Evolutionary conservation across 1,284 basidiomycete genomes (phyloP).

Genomic region (Kalmanozyma brasiliensis): DNA sequence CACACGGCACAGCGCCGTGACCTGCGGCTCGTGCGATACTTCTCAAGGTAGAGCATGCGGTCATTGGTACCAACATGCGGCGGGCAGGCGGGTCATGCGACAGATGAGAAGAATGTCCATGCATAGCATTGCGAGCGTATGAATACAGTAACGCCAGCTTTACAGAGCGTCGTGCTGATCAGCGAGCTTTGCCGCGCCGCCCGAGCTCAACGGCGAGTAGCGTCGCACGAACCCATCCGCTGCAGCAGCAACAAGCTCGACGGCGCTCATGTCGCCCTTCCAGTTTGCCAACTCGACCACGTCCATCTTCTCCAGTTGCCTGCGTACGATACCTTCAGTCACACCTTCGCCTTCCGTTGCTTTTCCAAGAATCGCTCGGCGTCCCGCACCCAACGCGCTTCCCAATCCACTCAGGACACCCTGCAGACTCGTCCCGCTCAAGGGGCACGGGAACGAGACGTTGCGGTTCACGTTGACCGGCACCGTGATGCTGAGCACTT

Average conservation of each 20-base stretch:
- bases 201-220: slow-evolving; percentile 9
- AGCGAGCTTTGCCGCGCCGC: not conserved
- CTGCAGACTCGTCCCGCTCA: slow-evolving; percentile 26
- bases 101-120: slow-evolving; percentile 28
- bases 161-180: slow-evolving; percentile 35
- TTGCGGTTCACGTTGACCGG: slow-evolving; percentile 43
- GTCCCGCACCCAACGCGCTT: slow-evolving; percentile 5
- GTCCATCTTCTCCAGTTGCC: slow-evolving; percentile 21
- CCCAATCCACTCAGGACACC: slow-evolving; percentile 19
- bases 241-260: slow-evolving; percentile 28
- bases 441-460: slow-evolving; percentile 50
- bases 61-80: no score
- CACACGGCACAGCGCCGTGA: no score
- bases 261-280: slow-evolving; percentile 21
- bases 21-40: no score
- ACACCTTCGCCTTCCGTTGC: slow-evolving; percentile 4
- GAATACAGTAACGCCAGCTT: not conserved
- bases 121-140: slow-evolving; percentile 22
- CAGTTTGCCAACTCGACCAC: slow-evolving; percentile 14
- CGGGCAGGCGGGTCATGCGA: no score
- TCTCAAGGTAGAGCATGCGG: no score
- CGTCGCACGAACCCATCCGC: slow-evolving; percentile 28
- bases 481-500: slow-evolving; percentile 50
- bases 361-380: slow-evolving; percentile 11
- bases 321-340: slow-evolving; percentile 11